Percentiles rank a stretch among this genome's conserved stretches.
Conservation (phyloP, 208 protist genomes). For the Wallacemonas sp. region DNA sequence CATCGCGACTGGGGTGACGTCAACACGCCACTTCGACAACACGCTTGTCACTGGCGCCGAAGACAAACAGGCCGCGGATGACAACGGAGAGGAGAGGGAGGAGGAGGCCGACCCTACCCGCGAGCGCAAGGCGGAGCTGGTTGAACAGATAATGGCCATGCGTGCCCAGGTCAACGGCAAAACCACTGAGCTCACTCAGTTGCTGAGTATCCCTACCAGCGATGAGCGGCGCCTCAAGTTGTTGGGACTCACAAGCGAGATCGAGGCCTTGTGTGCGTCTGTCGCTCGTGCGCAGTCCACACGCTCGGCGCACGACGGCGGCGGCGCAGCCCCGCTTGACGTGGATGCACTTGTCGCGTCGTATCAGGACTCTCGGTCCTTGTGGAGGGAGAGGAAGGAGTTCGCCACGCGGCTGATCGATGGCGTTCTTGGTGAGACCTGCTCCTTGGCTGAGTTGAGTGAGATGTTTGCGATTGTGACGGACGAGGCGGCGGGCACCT, state of each 20-base stretch:
- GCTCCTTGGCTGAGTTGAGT: constrained; percentile 38
- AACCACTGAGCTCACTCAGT: background rate
- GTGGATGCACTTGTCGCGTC: constrained; percentile 24
- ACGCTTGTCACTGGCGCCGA: too few relatives aligned
- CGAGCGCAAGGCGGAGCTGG: background rate
- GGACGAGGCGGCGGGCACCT: constrained; percentile 61
- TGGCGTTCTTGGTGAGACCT: constrained; percentile 50
- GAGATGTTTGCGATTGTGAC: constrained; percentile 64
- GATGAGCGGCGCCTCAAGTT: constrained; percentile 8
- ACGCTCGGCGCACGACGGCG: background rate
- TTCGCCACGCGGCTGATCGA: constrained; percentile 70
- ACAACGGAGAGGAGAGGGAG: background rate
- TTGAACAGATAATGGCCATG: constrained; percentile 1
- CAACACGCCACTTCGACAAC: too few relatives aligned
- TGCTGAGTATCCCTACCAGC: background rate
- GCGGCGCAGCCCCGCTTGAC: background rate
- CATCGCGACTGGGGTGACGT: too few relatives aligned
- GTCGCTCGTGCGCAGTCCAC: background rate
- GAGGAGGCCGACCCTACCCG: too few relatives aligned
- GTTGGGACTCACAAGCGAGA: constrained; percentile 5
- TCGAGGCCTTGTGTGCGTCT: constrained; percentile 16
- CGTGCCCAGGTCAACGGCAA: constrained; percentile 8
- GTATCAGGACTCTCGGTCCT: constrained; percentile 54
- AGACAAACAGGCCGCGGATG: background rate
- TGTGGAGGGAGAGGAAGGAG: constrained; percentile 73